phyloP scores from a whole-genome alignment of 768 basidiomycete species.

The Psilocybe subaeruginosa region DNA sequence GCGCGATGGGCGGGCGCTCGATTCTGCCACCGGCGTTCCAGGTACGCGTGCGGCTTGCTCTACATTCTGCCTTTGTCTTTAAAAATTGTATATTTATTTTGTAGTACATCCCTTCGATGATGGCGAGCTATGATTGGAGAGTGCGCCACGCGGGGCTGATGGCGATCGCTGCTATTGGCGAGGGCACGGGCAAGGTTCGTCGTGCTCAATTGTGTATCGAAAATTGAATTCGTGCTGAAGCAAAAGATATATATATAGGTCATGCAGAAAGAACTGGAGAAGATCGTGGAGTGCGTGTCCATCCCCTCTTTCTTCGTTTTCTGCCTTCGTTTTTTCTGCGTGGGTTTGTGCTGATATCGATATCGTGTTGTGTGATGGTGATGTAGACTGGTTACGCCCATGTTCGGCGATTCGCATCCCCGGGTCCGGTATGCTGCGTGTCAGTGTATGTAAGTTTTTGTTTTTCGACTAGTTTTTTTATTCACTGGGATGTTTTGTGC shows the following conservation, averaged over 20 bases:
- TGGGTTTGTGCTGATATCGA: no score
- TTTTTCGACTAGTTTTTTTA: background rate
- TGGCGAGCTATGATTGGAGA: conserved; percentile 83
- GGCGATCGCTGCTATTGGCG: conserved; percentile 84
- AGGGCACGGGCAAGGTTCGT: conserved; percentile 75
- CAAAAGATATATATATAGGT: conserved; percentile 39
- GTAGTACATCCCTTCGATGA: conserved; percentile 78
- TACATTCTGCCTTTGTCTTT: background rate
- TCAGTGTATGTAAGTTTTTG: conserved; percentile 74
- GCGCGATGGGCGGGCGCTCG: conserved; percentile 75
- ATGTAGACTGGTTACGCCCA: conserved; percentile 69
- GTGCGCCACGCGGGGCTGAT: conserved; percentile 84
- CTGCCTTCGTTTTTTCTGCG: no score
- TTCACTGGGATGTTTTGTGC: no score
- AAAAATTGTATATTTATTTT: background rate
- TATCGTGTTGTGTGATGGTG: background rate
- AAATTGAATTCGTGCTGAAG: background rate
- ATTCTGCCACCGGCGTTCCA: conserved; percentile 82
- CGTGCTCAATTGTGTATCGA: background rate
- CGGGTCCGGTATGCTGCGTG: conserved; percentile 78
- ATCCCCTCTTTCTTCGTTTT: background rate
- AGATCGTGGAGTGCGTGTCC: conserved; percentile 72
- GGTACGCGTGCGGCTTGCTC: conserved; percentile 23
- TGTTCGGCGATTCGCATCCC: conserved; percentile 81
- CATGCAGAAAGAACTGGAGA: conserved; percentile 81